A percentile compares a stretch with the other conserved stretches of the same genome.
Conservation (phyloP, 495 filamentous ascomycete genomes). For the Penicillium soppii region DNA sequence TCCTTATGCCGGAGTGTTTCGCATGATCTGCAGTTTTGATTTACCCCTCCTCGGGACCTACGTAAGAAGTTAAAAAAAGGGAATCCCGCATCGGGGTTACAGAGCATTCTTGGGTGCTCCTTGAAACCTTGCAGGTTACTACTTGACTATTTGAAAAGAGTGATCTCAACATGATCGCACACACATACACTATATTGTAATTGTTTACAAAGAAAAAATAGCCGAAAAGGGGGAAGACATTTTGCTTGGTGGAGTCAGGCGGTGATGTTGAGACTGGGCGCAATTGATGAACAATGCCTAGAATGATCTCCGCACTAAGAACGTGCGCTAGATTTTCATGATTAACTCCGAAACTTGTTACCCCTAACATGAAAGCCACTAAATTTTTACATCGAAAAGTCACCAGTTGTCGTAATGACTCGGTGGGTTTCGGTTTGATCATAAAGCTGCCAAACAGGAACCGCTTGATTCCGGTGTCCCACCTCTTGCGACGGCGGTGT, state of each 20-base stretch:
- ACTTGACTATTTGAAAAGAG: background rate
- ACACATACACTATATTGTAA: too few species aligned
- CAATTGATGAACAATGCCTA: slow-evolving; percentile 7
- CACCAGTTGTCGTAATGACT: slow-evolving; percentile 21
- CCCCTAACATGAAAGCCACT: background rate
- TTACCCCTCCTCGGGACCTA: slow-evolving; percentile 33
- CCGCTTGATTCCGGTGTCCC: slow-evolving; percentile 24
- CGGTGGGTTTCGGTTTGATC: slow-evolving; percentile 29
- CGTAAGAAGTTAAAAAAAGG: slow-evolving; percentile 22
- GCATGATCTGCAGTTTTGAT: slow-evolving; percentile 29
- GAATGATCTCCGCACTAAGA: slow-evolving; percentile 15
- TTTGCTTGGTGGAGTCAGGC: slow-evolving; percentile 8
- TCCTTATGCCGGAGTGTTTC: slow-evolving; percentile 24
- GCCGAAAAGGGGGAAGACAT: slow-evolving; percentile 6
- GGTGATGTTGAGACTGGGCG: slow-evolving; percentile 7
- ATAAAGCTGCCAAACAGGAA: slow-evolving; percentile 24
- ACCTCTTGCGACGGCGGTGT: slow-evolving; percentile 21
- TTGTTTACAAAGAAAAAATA: too few species aligned
- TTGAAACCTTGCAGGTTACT: slow-evolving; percentile 7
- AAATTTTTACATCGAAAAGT: too few species aligned
- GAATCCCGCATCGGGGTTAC: slow-evolving; percentile 2
- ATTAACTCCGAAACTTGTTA: background rate
- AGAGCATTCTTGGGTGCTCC: slow-evolving; percentile 10
- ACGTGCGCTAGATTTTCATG: slow-evolving; percentile 3
- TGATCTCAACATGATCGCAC: too few species aligned